These are phyloP conservation scores for Spergularia bocconei DNA, from an alignment of 148 eudicot genomes.

Conservation along the genomic window DNA sequence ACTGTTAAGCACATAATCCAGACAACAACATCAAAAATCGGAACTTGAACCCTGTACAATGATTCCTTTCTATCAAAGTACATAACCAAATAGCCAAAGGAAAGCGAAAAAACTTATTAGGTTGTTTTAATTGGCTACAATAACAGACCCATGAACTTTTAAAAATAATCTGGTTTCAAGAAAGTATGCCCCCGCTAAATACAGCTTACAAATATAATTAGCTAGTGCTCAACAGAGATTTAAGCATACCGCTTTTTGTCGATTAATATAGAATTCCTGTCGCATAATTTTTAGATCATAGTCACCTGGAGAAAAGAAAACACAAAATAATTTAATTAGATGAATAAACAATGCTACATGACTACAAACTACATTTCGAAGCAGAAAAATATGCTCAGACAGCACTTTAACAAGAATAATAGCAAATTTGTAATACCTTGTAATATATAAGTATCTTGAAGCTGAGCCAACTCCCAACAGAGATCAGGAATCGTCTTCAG, in stretches of 20 bases:
- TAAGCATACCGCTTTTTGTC: slow-evolving; percentile 79
- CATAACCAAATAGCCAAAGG: too few species aligned
- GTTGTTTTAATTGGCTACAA: too few species aligned
- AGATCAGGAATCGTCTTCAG: slow-evolving; percentile 87
- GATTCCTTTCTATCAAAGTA: too few species aligned
- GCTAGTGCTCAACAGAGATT: not conserved
- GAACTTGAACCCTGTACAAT: too few species aligned
- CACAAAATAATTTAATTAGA: not conserved
- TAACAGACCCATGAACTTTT: too few species aligned
- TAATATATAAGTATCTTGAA: slow-evolving; percentile 96
- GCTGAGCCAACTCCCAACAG: slow-evolving; percentile 98
- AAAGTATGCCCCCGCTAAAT: not conserved
- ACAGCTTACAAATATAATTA: not conserved
- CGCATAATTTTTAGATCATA: slow-evolving; percentile 99
- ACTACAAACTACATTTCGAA: not conserved
- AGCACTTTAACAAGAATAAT: not conserved
- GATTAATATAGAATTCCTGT: slow-evolving; percentile 84
- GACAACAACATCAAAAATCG: too few species aligned
- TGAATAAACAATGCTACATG: not conserved
- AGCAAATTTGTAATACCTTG: slow-evolving; percentile 53
- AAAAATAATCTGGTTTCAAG: not conserved
- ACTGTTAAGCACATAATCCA: too few species aligned
- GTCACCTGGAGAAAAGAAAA: slow-evolving; percentile 57
- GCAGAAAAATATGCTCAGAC: not conserved
- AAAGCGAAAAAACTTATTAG: too few species aligned